phyloP scores from a whole-genome alignment of 2,329 filamentous ascomycete species.

The Aspergillus cejpii region DNA sequence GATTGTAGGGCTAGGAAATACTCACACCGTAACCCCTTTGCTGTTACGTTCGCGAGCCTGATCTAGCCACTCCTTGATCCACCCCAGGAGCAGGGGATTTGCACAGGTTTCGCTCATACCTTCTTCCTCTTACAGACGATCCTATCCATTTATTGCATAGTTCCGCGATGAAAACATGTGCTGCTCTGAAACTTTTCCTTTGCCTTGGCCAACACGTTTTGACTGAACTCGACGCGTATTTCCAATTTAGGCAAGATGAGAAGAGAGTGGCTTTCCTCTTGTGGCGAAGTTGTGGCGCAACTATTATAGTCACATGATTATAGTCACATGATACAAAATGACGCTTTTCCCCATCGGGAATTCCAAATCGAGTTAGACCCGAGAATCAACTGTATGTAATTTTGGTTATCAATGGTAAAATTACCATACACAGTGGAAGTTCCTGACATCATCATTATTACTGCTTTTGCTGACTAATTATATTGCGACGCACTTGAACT shows the following conservation, averaged over 20 bases:
- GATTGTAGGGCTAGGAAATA: no score
- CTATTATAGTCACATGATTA: no score
- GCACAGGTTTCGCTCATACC: constrained; percentile 45
- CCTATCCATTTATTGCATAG: neutral
- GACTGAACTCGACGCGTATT: neutral
- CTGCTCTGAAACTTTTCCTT: no score
- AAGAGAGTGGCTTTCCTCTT: neutral
- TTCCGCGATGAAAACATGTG: constrained; percentile 9
- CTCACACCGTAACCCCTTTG: constrained; percentile 55
- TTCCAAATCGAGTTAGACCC: neutral
- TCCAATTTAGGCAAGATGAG: neutral
- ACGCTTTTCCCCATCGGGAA: neutral
- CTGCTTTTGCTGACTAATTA: neutral
- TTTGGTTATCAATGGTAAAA: neutral
- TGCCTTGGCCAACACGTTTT: no score
- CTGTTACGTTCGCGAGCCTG: constrained; percentile 61
- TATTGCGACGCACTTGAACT: neutral
- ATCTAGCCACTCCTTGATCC: constrained; percentile 73
- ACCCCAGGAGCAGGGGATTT: constrained; percentile 65
- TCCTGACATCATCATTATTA: neutral
- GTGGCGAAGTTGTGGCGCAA: neutral
- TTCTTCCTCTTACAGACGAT: neutral
- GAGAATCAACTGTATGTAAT: neutral
- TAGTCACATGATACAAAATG: neutral
- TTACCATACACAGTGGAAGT: neutral